phyloP scores from a whole-genome alignment of 2,329 filamentous ascomycete species.

The Cladosporium sp. region DNA sequence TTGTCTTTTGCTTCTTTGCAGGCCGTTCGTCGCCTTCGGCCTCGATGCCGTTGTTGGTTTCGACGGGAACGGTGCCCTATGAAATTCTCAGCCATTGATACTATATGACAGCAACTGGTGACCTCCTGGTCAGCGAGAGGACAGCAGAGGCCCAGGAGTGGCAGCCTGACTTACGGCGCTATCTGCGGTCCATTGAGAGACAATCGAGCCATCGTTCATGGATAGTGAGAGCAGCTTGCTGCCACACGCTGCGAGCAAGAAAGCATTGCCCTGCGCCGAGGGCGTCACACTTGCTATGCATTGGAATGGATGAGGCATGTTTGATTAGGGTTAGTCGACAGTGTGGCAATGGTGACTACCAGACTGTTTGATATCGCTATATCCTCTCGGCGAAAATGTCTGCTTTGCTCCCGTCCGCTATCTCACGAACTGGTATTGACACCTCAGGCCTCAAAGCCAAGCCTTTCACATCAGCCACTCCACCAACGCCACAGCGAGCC shows the following conservation, averaged over 20 bases:
- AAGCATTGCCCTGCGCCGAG: conserved; percentile 28
- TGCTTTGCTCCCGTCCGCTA: neutral
- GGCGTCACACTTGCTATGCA: conserved; percentile 31
- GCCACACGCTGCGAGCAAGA: conserved; percentile 70
- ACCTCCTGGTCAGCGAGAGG: conserved; percentile 14
- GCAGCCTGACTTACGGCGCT: conserved; percentile 22
- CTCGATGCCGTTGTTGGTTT: conserved; percentile 5
- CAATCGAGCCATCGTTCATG: conserved; percentile 51
- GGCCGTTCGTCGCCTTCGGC: conserved; percentile 22
- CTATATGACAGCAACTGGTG: too few species aligned
- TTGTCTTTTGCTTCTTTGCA: conserved; percentile 28
- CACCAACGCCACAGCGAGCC: too few species aligned
- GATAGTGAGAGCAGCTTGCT: conserved; percentile 65
- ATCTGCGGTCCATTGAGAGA: conserved; percentile 56
- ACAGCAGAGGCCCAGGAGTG: conserved; percentile 29
- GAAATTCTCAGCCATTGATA: neutral
- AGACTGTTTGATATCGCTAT: neutral
- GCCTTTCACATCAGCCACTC: too few species aligned
- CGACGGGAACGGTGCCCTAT: conserved; percentile 5
- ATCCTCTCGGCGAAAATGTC: neutral
- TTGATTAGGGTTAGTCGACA: too few species aligned
- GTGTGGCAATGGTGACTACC: neutral
- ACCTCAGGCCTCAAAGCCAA: too few species aligned
- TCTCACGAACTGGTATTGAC: too few species aligned
- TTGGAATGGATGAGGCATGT: conserved; percentile 40